phyloP scores from a whole-genome alignment of 257 asterid genomes.

The Hygrophila difformis region DNA sequence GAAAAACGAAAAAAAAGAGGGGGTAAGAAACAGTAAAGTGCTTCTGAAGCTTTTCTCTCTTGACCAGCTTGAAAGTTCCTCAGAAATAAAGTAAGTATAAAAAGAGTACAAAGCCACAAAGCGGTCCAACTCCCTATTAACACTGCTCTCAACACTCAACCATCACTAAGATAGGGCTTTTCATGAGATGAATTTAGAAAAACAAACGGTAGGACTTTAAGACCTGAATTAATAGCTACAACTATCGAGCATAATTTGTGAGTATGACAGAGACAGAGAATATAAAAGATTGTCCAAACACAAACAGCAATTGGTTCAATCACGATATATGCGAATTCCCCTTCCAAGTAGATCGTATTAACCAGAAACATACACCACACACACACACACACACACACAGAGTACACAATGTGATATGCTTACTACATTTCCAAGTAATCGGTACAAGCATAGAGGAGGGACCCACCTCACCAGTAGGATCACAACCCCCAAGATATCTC shows the following conservation, averaged over 20 bases:
- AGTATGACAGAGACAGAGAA: background rate
- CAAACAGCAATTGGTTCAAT: too few species aligned
- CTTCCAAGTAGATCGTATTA: too few species aligned
- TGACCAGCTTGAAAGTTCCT: too few species aligned
- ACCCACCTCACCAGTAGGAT: constrained; percentile 74
- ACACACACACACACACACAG: too few species aligned
- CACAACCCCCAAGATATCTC: constrained; percentile 62
- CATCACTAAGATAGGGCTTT: constrained; percentile 9
- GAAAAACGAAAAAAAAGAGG: constrained; percentile 5
- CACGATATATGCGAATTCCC: too few species aligned
- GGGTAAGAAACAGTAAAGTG: background rate
- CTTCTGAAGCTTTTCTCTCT: too few species aligned
- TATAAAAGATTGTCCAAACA: background rate
- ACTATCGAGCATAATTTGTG: background rate
- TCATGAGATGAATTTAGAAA: background rate
- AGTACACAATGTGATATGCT: too few species aligned
- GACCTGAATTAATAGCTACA: constrained; percentile 2
- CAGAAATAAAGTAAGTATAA: too few species aligned
- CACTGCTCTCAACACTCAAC: constrained; percentile 2
- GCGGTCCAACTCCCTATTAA: background rate
- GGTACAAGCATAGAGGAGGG: too few species aligned
- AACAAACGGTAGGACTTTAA: constrained; percentile 3
- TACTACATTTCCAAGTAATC: too few species aligned
- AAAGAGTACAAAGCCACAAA: too few species aligned
- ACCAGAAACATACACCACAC: too few species aligned